Conservation (phyloP, 2,329 filamentous ascomycete species). For the Tolypocladium endophyticum region DNA sequence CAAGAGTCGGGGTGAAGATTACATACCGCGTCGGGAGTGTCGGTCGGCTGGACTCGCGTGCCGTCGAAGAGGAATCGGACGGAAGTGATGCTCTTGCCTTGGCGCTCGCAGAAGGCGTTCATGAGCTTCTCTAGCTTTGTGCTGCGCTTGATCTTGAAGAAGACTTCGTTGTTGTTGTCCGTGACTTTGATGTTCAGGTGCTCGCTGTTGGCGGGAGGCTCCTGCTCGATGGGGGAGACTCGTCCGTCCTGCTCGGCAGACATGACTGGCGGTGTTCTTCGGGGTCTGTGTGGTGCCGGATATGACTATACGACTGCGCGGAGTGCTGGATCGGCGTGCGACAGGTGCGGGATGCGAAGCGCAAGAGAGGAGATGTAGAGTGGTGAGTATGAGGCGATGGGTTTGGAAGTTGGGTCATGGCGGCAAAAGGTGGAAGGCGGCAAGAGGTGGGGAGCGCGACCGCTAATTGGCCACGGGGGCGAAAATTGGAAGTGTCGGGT, state of each 20-base stretch:
- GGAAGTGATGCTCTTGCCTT: constrained; percentile 75
- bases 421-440: constrained; percentile 2
- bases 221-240: constrained; percentile 33
- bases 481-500: neutral
- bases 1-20: neutral
- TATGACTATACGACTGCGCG: neutral
- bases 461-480: constrained; percentile 11
- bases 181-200: constrained; percentile 99
- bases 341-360: neutral
- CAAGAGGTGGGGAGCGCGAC: constrained; percentile 12
- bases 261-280: constrained; percentile 23
- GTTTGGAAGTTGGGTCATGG: neutral
- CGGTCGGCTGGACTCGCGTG: constrained; percentile 76
- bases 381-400: constrained; percentile 1
- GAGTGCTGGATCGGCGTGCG: neutral
- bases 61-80: constrained; percentile 96
- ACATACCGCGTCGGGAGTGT: constrained; percentile 84
- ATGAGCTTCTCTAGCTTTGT: constrained; percentile 96
- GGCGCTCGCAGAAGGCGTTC: constrained; percentile 93
- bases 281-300: neutral
- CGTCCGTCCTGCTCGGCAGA: constrained; percentile 36
- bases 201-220: constrained; percentile 47
- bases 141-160: constrained; percentile 98
- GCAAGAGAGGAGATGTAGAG: neutral
- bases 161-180: constrained; percentile 98